phyloP scores from a whole-genome alignment of 352 stramenopile genomes.

The Labyrinthula sp. region DNA sequence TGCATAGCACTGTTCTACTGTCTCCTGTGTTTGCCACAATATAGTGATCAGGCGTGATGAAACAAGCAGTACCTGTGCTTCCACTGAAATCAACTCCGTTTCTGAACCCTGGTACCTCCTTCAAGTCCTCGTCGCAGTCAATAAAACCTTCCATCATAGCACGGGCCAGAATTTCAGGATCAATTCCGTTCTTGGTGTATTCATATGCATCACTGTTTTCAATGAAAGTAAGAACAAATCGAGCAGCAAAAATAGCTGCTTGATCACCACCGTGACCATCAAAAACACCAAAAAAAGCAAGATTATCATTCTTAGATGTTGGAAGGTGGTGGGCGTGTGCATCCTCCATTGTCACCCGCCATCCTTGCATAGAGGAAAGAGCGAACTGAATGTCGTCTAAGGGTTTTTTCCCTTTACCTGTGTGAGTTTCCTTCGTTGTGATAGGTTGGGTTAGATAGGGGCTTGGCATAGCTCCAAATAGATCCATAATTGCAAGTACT shows the following conservation, averaged over 20 bases:
- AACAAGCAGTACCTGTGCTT: constrained; percentile 47
- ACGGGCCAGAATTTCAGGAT: constrained; percentile 1
- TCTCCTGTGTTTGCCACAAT: constrained; percentile 59
- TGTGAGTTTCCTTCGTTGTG: constrained; percentile 20
- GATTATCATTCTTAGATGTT: constrained; percentile 1
- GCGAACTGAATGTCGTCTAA: constrained; percentile 6
- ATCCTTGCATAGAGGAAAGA: constrained; percentile 33
- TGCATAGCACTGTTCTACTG: constrained; percentile 47
- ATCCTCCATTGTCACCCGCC: constrained; percentile 42
- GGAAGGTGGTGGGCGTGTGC: constrained; percentile 30
- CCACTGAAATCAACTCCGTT: constrained; percentile 35
- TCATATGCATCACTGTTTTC: constrained; percentile 9
- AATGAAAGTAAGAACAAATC: constrained; percentile 34
- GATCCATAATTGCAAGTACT: too few species aligned
- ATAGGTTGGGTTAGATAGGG: constrained; percentile 21
- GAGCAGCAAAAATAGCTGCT: constrained; percentile 30
- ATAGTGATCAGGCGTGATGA: constrained; percentile 48
- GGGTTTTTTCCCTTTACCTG: constrained; percentile 18
- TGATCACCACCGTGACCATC: constrained; percentile 37
- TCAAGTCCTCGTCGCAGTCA: constrained; percentile 31
- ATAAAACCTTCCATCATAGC: constrained; percentile 34
- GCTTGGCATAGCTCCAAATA: too few species aligned
- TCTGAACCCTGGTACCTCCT: constrained; percentile 6
- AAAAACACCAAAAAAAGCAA: constrained; percentile 38
- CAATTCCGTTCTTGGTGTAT: constrained; percentile 15